phyloP scores from a whole-genome alignment of 2,329 filamentous ascomycete species.

The Stagonosporopsis rhizophila region DNA sequence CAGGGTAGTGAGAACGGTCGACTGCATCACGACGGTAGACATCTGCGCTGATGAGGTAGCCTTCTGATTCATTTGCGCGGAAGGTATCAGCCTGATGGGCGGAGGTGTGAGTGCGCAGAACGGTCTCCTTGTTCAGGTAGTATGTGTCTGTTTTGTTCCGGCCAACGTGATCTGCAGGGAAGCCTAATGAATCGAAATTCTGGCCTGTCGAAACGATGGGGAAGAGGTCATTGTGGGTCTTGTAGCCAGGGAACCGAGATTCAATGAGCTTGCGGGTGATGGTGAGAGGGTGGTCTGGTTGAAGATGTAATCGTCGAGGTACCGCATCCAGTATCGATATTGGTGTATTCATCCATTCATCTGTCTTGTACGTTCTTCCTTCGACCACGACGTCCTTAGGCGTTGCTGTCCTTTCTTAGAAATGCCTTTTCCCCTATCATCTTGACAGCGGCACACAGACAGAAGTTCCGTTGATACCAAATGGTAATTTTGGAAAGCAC shows the following conservation, averaged over 20 bases:
- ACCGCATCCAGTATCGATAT: slow-evolving; percentile 76
- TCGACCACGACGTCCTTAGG: slow-evolving; percentile 62
- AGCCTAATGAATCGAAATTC: slow-evolving; percentile 97
- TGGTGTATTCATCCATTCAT: slow-evolving; percentile 87
- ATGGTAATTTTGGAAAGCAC: not conserved
- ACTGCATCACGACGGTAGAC: slow-evolving; percentile 96
- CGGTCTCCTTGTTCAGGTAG: slow-evolving; percentile 84
- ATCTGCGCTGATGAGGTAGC: slow-evolving; percentile 91
- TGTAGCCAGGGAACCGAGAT: slow-evolving; percentile 81
- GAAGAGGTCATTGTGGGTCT: slow-evolving; percentile 77
- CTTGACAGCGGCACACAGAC: not conserved
- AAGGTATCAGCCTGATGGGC: slow-evolving; percentile 90
- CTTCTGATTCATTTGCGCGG: slow-evolving; percentile 72
- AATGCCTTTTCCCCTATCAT: not conserved
- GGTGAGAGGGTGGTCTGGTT: slow-evolving; percentile 84
- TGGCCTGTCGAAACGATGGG: slow-evolving; percentile 84
- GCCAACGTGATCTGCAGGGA: slow-evolving; percentile 85
- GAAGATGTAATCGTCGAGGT: slow-evolving; percentile 82
- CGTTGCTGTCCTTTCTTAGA: slow-evolving; percentile 19
- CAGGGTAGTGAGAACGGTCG: slow-evolving; percentile 92
- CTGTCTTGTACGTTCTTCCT: slow-evolving; percentile 69
- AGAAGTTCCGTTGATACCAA: not conserved
- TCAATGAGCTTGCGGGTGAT: slow-evolving; percentile 94
- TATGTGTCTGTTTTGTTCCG: slow-evolving; percentile 91
- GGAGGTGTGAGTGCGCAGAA: slow-evolving; percentile 91